phyloP scores from a whole-genome alignment of 768 basidiomycete species.

The Pleurotus giganteus region DNA sequence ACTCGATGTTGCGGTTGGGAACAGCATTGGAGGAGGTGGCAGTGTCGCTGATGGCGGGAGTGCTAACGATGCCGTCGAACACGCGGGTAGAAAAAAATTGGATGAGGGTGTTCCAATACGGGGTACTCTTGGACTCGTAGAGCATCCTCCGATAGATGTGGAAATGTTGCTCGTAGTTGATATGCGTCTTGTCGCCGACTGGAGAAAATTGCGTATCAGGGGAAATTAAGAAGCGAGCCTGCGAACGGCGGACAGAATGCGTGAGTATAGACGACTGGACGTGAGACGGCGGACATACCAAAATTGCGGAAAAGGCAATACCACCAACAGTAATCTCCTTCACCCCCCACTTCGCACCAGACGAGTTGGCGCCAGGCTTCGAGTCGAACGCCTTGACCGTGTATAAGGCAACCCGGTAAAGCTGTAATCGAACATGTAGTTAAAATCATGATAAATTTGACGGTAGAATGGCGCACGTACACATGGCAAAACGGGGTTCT shows the following conservation, averaged over 20 bases:
- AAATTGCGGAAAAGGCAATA: background rate
- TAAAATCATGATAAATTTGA: background rate
- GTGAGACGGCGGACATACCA: background rate
- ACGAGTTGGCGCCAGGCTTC: background rate
- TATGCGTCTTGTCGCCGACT: background rate
- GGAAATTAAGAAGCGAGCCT: background rate
- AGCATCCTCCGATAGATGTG: background rate
- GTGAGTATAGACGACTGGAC: background rate
- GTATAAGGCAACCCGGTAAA: background rate
- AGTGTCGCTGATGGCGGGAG: too few relatives aligned
- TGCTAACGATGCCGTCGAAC: too few relatives aligned
- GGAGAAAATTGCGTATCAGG: background rate
- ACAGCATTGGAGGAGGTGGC: too few relatives aligned
- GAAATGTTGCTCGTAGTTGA: background rate
- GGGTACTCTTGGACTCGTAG: background rate
- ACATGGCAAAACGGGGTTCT: background rate
- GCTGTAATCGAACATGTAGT: background rate
- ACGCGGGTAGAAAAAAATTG: too few relatives aligned
- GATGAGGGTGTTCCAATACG: background rate
- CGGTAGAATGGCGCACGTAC: background rate
- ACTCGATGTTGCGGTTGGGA: too few relatives aligned
- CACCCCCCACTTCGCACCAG: background rate
- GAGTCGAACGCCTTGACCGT: background rate
- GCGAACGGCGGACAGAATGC: background rate
- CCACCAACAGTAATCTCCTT: background rate